Evolutionary conservation across 257 asterid species (phyloP), one percentile per base, ranked within the genome.

Genomic region (Penstemon newberryi): DNA sequence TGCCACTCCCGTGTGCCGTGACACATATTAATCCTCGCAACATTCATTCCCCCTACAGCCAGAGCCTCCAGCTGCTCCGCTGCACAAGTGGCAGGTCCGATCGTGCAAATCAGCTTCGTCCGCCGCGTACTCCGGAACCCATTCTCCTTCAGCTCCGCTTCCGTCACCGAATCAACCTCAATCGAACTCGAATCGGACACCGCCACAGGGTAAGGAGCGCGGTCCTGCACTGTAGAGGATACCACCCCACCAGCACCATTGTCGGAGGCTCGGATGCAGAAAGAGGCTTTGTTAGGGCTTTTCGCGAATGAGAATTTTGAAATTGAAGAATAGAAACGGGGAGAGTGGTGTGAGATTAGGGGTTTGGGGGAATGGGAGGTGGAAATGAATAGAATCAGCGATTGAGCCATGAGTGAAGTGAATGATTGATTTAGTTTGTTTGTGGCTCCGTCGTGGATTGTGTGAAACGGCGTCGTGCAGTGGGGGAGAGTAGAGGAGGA

Each of bases 1-100:
- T 94, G 99, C 99, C 99, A 94, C 78, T 94, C 99, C 65, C 95
- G 80, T 51, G 97, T 91, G 72, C 99, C 99, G 50, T 94, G 99
- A 65, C 99, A 94, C 99, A 94, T 94, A 72, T 94, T 94, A 70
- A 94, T 84, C 82, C 99, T 85, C 2, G 96, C 96, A 59, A 91
- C 96, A 74, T 94, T 91, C 98, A 91, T 89, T 39, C 99, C 99
- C 6, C 95, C 99, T 3, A 83, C 97, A 5, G 99, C 99, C 75
- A 93, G 75, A 47, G 95, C 96, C 84, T 93, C 97, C 77, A 93
- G 79, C 84, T 88, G 89, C 81, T 90, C 95, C 75, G 94, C 86
- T 70, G 82, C 80, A 51, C 97, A 88, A 55, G 95, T 84, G 5
- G 84, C 83, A 1, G 97, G 97, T 2, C 99, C 99, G 51, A 94